Conservation (phyloP, 2,329 filamentous ascomycete species). For the Colletotrichum falcatum region DNA sequence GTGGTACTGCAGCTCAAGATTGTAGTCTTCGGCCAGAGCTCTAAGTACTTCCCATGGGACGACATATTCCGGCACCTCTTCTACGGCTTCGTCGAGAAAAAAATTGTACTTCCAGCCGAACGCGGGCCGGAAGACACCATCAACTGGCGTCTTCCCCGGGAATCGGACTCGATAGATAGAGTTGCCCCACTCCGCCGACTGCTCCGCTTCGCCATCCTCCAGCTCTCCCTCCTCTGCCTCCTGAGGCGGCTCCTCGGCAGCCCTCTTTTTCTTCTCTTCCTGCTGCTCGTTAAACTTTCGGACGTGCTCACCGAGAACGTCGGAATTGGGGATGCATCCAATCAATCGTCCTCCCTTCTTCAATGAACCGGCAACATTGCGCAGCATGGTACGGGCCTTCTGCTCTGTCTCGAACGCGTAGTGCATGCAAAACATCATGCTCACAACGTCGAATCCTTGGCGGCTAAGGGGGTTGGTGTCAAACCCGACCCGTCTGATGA, state of each 20-base stretch:
- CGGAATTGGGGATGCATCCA: slow-evolving; percentile 96
- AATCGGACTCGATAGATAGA: slow-evolving; percentile 92
- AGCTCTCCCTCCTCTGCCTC: slow-evolving; percentile 59
- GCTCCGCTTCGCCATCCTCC: slow-evolving; percentile 72
- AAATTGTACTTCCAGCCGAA: slow-evolving; percentile 99
- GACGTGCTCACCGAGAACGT: slow-evolving; percentile 86
- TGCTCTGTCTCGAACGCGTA: slow-evolving; percentile 96
- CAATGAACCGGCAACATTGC: slow-evolving; percentile 88
- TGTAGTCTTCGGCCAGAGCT: slow-evolving; percentile 94
- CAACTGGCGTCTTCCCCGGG: slow-evolving; percentile 81
- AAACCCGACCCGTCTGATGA: slow-evolving; percentile 89
- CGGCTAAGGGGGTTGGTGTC: slow-evolving; percentile 78
- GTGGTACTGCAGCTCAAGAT: slow-evolving; percentile 94
- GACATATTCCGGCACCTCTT: slow-evolving; percentile 96
- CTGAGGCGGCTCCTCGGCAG: slow-evolving; percentile 44
- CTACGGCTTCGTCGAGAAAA: slow-evolving; percentile 94
- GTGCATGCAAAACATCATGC: slow-evolving; percentile 99
- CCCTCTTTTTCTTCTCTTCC: slow-evolving; percentile 54
- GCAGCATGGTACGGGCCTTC: slow-evolving; percentile 91
- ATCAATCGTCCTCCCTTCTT: slow-evolving; percentile 97
- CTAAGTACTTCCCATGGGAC: slow-evolving; percentile 99
- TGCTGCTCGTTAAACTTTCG: slow-evolving; percentile 76
- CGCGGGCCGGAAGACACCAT: slow-evolving; percentile 92
- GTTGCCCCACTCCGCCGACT: slow-evolving; percentile 89
- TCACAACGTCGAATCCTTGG: slow-evolving; percentile 94